phyloP scores from a whole-genome alignment of 2,329 filamentous ascomycete genomes.

The Pseudogymnoascus sp. region DNA sequence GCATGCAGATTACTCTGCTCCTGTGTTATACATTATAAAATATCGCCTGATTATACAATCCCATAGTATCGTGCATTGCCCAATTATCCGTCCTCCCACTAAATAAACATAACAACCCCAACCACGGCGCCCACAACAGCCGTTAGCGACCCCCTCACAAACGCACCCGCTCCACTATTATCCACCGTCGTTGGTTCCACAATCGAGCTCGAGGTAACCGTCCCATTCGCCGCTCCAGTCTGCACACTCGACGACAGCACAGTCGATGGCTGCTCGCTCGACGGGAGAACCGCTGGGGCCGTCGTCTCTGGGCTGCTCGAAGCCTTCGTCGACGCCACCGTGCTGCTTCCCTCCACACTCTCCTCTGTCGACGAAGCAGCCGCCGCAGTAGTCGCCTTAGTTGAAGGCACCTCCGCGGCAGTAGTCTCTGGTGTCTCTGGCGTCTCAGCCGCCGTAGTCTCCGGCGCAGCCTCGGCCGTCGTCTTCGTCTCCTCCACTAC shows the following conservation, averaged over 20 bases:
- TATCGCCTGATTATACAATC: not conserved
- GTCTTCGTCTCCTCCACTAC: not conserved
- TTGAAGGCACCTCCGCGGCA: not conserved
- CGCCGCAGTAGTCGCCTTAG: not conserved
- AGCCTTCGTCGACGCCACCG: not conserved
- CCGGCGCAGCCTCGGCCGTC: not conserved
- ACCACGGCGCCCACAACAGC: not conserved
- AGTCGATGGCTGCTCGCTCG: not conserved
- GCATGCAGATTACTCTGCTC: not conserved
- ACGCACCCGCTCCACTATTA: not conserved
- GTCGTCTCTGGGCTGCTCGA: not conserved
- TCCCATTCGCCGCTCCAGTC: not conserved
- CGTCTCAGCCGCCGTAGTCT: not conserved
- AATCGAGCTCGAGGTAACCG: not conserved
- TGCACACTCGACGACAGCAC: not conserved
- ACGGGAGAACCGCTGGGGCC: not conserved
- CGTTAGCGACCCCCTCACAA: not conserved
- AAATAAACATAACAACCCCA: not conserved
- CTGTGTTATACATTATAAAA: not conserved
- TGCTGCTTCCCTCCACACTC: not conserved
- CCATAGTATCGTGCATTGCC: not conserved
- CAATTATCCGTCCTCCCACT: not conserved
- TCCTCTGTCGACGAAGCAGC: not conserved
- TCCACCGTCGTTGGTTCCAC: not conserved
- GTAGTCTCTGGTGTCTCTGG: not conserved